Base-by-base conservation (phyloP, 768 basidiomycete species). In the Gymnopilus dilepis region DNA sequence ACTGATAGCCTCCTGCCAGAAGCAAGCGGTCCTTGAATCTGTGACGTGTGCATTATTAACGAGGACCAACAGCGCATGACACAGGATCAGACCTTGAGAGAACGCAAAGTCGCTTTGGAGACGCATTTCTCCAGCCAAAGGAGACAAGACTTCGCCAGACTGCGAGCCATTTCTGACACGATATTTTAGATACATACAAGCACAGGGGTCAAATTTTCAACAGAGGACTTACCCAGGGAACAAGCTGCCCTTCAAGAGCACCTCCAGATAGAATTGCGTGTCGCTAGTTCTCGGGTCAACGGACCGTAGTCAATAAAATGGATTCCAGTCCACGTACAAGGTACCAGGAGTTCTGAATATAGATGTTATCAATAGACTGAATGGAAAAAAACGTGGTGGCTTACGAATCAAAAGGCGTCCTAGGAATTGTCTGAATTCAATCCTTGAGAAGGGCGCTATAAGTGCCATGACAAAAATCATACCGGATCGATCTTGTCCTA, bases 21-120 rank as follows among this genome's bases (percentile, higher is more conserved):
- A 22, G 28, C 19, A 37, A 21, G 33, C 51, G 12, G 33, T 52
- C 12, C 28, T 33, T 11, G 51, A 52, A 19, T 37, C 30, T 47
- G 15, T 9, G 7, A 37, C 15, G 15, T 11, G 15, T n/a, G 3
- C 3, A 37, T 37, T 9, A 37, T 37, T 9, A 37, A 3, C 3
- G 11, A 15, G 34, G 34, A 37, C 34, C 2, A 37, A 37, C 15
- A 3, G 2, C 34, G 34, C 9, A 11, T 15, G 15, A 2, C 9
- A 37, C 2, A n/a, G 2, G 40, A 53, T 17, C 17, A 30, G 5
- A 56, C 55, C 55, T 43, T 56, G 55, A 31, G 55, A 26, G 24
- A 56, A 56, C 17, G 55, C 55, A 19, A 43, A 43, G 19, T 56
- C 55, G 24, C 55, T 56, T 31, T 56, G 55, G 12, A 56, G 55